Percentiles rank a stretch among this genome's conserved stretches.
Evolutionary conservation across 257 asterid species (phyloP).

Genomic region (Przewalskia tangutica): DNA sequence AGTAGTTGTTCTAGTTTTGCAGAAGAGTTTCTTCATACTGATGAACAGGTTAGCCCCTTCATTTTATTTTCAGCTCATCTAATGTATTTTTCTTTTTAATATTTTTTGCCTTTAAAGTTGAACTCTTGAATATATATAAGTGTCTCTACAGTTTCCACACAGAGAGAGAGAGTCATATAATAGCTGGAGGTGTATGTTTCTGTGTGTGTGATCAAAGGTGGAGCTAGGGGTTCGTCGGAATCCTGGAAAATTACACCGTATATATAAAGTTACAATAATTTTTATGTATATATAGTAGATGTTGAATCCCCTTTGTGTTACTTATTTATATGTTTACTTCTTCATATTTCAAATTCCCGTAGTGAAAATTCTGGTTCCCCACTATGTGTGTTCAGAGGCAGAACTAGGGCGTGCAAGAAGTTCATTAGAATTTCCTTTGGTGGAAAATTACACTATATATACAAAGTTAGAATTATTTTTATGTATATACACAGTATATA

Average conservation of each 20-base stretch:
- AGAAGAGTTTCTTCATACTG: not conserved
- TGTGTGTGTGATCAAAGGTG: not conserved
- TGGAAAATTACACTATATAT: no score
- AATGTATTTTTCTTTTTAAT: not conserved
- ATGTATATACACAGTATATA: no score
- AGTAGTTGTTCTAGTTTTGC: not conserved
- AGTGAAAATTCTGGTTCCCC: not conserved
- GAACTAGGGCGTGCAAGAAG: no score
- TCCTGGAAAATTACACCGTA: not conserved
- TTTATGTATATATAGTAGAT: not conserved
- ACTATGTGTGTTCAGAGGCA: not conserved
- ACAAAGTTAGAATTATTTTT: no score
- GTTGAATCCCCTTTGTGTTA: not conserved
- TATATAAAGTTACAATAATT: not conserved
- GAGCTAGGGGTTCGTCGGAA: no score
- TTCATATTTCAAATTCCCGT: not conserved
- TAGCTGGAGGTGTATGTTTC: not conserved
- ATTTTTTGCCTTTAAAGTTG: not conserved
- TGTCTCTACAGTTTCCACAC: not conserved
- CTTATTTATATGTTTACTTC: not conserved
- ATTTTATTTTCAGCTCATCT: not conserved
- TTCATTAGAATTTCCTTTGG: no score
- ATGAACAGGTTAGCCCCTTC: not conserved
- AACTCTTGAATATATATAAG: not conserved
- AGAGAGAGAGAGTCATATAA: not conserved